Base-by-base conservation (phyloP, 2,329 filamentous ascomycete genomes). In the Fusarium hainanense region DNA sequence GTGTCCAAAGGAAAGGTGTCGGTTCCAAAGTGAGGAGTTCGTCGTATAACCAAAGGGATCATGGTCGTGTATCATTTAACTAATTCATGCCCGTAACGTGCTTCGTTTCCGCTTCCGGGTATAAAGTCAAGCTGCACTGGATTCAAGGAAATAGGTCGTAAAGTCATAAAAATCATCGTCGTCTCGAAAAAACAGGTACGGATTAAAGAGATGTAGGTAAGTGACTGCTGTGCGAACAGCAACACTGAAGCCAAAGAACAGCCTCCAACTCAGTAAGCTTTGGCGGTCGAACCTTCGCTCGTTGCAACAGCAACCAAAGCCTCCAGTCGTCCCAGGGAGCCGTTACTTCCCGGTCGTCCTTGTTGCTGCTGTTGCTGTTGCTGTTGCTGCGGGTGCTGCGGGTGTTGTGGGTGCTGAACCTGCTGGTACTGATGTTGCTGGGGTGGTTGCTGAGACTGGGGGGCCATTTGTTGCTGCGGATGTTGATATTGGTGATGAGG, bases 241-340 rank as follows among this genome's bases (percentile, higher is more conserved):
- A 11, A 25, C 28, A 25, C 28, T 48, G 11, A 12, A 23, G 14
- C 11, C 34, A 34, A 21, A 30, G 28, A n/a, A 6, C 21, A 37
- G 7, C 8, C 14, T 25, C 23, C 12, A 52, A 7, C 40, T 61
- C 32, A 83, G 50, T 82, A 83, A 1, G 81, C 81, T 2, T 81
- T 77, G 2, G 82, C 81, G 3, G 81, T 82, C 21, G 80, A 80
- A 21, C 81, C 80, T 58, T 84, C 82, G 43, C 81, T 81, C 1
- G 82, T 83, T 10, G 82, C 82, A 40, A 83, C 82, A 11, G 82
- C 82, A 14, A 84, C 82, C 21, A 84, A 72, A 2, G 82, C 81
- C 56, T 84, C 81, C 7, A 84, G 70, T 2, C 82, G 77, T 20
- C 79, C 69, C 7, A 82, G 68, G n/a, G 79, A 72, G 47, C 81